Base-by-base conservation (phyloP, 2,329 filamentous ascomycete species). In the Ceratocystis lukuohia region DNA sequence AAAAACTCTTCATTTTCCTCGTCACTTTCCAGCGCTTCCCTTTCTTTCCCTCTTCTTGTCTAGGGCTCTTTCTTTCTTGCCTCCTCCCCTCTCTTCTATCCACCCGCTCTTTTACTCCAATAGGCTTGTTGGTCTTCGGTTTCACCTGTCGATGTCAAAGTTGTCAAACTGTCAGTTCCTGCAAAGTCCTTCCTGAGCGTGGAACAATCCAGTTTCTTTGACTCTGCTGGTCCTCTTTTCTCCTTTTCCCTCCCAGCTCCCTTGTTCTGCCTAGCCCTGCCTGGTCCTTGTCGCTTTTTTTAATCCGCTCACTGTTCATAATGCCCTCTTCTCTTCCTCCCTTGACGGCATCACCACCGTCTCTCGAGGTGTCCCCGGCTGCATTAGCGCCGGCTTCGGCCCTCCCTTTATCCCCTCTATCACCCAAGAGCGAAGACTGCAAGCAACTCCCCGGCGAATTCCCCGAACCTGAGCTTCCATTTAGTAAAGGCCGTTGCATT, bases 401-500 rank as follows among this genome's bases (percentile, higher is more conserved):
- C 62, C 28, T 20, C 10, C 44, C 44, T 53, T n/a, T 33, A 1
- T 41, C 25, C 5, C 44, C 44, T 10, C 37, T 30, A 7, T 41
- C 61, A 28, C 44, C 61, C 20, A 48, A 63, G 30, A n/a, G 17
- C 46, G 30, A 45, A 6, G 15, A 44, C 48, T 37, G 48, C 59
- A 57, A 45, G 59, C 44, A 33, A 48, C 61, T 41, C n/a, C 20
- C 30, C n/a, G 59, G 44, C 10, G 64, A 62, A 20, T 25, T 28
- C 15, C 17, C 61, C 4, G 59, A 65, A 10, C 44, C 41, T 4
- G 64, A 67, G 17, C 69, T 78, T 12, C 74, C 74, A 2, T 72
- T 80, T 50, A 82, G 81, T 25, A 82, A 77, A 70, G 78, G 75
- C n/a, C 75, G 78, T 28, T 79, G 79, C 68, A 80, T 84, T 57